These are phyloP conservation scores for Phytophthora pluvialis DNA, from an alignment of 352 stramenopile genomes.

Conservation along the genomic window DNA sequence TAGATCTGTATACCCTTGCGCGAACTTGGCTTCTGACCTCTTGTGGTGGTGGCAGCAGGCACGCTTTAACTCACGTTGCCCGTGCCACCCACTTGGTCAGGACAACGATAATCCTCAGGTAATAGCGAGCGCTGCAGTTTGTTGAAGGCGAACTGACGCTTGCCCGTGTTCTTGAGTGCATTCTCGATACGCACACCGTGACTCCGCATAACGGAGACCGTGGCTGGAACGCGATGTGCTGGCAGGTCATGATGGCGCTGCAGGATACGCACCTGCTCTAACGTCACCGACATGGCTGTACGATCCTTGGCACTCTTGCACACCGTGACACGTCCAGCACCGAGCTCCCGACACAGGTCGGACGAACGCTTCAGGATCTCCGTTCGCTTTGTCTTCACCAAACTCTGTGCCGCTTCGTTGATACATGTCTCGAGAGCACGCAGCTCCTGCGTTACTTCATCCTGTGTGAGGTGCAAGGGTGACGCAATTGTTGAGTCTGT, in stretches of 20 bases:
- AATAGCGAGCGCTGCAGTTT: slow-evolving; percentile 88
- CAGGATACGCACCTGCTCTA: slow-evolving; percentile 93
- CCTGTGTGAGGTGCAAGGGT: slow-evolving; percentile 69
- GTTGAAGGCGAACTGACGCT: slow-evolving; percentile 90
- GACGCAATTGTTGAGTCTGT: slow-evolving; percentile 53
- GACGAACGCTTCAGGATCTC: slow-evolving; percentile 86
- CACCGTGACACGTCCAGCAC: slow-evolving; percentile 93
- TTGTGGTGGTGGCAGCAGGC: background rate
- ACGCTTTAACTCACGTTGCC: slow-evolving; percentile 82
- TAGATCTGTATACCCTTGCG: slow-evolving; percentile 36
- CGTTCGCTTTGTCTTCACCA: slow-evolving; percentile 88
- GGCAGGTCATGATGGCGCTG: slow-evolving; percentile 85
- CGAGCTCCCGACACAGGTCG: slow-evolving; percentile 85
- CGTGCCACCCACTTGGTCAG: slow-evolving; percentile 81
- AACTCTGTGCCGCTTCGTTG: slow-evolving; percentile 78
- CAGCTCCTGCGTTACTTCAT: slow-evolving; percentile 76
- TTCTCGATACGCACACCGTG: slow-evolving; percentile 91
- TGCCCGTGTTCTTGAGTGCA: slow-evolving; percentile 90
- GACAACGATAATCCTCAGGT: slow-evolving; percentile 87
- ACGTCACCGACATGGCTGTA: slow-evolving; percentile 97
- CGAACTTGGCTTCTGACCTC: slow-evolving; percentile 16
- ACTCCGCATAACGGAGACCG: slow-evolving; percentile 88
- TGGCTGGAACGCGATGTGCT: slow-evolving; percentile 72
- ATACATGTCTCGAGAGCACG: slow-evolving; percentile 67
- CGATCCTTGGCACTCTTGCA: slow-evolving; percentile 98